These are phyloP conservation scores for Pholiota adiposa DNA, from an alignment of 1,284 basidiomycete genomes.

Conservation along the genomic window DNA sequence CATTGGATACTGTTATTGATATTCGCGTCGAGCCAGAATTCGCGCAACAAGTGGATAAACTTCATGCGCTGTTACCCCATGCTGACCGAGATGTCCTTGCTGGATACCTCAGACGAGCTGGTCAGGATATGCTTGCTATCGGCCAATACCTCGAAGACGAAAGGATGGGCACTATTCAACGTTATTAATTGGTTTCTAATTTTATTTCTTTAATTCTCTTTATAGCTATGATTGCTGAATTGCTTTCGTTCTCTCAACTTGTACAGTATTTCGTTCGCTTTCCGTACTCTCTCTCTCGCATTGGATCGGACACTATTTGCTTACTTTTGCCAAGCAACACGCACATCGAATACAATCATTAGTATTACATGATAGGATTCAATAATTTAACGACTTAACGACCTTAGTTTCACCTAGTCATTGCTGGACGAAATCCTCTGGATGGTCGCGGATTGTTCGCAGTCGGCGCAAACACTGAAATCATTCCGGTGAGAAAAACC, in stretches of 20 bases:
- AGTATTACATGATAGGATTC: slow-evolving; percentile 13
- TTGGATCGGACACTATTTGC: slow-evolving; percentile 5
- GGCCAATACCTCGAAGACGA: slow-evolving; percentile 89
- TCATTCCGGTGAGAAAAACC: not conserved
- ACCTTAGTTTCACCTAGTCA: slow-evolving; percentile 15
- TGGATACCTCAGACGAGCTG: slow-evolving; percentile 72
- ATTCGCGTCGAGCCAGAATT: slow-evolving; percentile 54
- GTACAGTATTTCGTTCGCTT: slow-evolving; percentile 12
- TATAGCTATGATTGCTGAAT: slow-evolving; percentile 6
- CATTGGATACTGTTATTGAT: slow-evolving; percentile 24
- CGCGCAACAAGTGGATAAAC: slow-evolving; percentile 67
- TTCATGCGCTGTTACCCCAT: slow-evolving; percentile 77
- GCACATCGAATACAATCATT: slow-evolving; percentile 17
- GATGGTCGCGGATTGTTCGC: slow-evolving; percentile 22
- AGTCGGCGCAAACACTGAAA: slow-evolving; percentile 29
- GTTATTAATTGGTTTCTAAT: slow-evolving; percentile 14
- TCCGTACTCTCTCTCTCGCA: not conserved
- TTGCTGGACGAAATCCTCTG: slow-evolving; percentile 28
- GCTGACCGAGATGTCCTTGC: slow-evolving; percentile 73
- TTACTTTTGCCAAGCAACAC: slow-evolving; percentile 4
- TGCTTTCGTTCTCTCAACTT: slow-evolving; percentile 17
- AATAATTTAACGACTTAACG: slow-evolving; percentile 16
- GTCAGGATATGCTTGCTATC: slow-evolving; percentile 83
- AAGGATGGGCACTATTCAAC: slow-evolving; percentile 69
- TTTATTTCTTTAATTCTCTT: not conserved